Evolutionary conservation across 1,284 basidiomycete species (phyloP).

Genomic region (Cryptococcus sp.): DNA sequence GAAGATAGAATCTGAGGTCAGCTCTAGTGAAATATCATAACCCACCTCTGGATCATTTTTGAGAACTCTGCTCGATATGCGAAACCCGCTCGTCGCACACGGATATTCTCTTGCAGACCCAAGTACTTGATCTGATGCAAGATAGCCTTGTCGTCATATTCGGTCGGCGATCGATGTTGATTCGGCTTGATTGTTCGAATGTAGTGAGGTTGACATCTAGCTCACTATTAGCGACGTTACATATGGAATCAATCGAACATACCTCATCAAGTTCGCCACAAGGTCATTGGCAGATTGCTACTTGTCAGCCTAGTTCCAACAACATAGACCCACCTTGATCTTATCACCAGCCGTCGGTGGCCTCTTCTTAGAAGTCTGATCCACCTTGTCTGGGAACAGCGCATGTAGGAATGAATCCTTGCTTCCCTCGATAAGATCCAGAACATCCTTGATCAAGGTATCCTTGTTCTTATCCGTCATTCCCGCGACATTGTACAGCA

Average conservation of each 20-base stretch:
- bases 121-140: slow-evolving; percentile 99
- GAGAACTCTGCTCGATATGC: slow-evolving; percentile 87
- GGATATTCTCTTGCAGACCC: slow-evolving; percentile 97
- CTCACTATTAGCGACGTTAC: too few species aligned
- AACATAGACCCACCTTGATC: slow-evolving; percentile 71
- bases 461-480: slow-evolving; percentile 99
- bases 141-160: slow-evolving; percentile 93
- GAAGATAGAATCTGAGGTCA: slow-evolving; percentile 73
- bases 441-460: slow-evolving; percentile 87
- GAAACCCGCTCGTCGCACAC: slow-evolving; percentile 94
- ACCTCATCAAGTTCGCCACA: slow-evolving; percentile 64
- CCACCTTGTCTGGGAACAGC: slow-evolving; percentile 92
- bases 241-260: neutral
- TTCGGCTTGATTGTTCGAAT: slow-evolving; percentile 99
- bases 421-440: slow-evolving; percentile 82
- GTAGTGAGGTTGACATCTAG: slow-evolving; percentile 89
- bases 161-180: slow-evolving; percentile 87
- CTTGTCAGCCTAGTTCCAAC: neutral
- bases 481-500: slow-evolving; percentile 94
- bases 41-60: slow-evolving; percentile 88
- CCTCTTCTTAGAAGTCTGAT: slow-evolving; percentile 95
- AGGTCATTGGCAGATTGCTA: slow-evolving; percentile 87
- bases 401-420: slow-evolving; percentile 81
- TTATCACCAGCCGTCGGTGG: slow-evolving; percentile 98
- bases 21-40: neutral